Evolutionary conservation across 345 rosid species (phyloP).

Genomic region (Eutrema yunnanense): DNA sequence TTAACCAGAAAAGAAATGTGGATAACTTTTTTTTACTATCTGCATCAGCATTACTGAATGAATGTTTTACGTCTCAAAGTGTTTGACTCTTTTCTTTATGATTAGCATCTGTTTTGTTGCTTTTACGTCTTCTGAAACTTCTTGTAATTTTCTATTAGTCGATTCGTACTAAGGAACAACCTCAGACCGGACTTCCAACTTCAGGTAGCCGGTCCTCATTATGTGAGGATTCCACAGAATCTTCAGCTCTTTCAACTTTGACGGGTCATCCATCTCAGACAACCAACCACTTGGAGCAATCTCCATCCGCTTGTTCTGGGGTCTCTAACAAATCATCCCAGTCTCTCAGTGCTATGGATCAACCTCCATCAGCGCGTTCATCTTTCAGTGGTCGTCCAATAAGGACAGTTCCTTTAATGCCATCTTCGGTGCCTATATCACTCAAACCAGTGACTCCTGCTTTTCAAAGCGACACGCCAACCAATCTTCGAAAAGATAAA

Average conservation of each 20-base stretch:
- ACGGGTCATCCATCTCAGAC: conserved; percentile 37
- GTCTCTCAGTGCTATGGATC: conserved; percentile 34
- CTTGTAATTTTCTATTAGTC: conserved; percentile 39
- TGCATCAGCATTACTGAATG: neutral
- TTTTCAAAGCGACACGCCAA: conserved; percentile 34
- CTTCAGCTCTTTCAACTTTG: conserved; percentile 29
- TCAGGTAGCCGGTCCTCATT: conserved; percentile 33
- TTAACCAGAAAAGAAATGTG: neutral
- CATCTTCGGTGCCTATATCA: conserved; percentile 47
- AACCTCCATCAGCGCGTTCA: conserved; percentile 52
- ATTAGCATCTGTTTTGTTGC: neutral
- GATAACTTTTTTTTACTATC: neutral
- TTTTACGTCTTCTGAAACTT: conserved; percentile 3
- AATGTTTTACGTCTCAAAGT: neutral
- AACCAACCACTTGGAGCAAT: conserved; percentile 36
- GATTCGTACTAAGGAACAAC: conserved; percentile 56
- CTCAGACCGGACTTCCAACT: conserved; percentile 39
- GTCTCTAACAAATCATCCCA: conserved; percentile 33
- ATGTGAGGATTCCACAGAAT: conserved; percentile 30
- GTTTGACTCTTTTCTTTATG: neutral
- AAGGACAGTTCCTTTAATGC: conserved; percentile 42
- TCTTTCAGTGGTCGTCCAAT: conserved; percentile 40
- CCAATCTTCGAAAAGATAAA: conserved; percentile 42
- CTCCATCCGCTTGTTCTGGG: conserved; percentile 37
- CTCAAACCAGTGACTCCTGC: conserved; percentile 52